Evolutionary conservation across 768 basidiomycete genomes (phyloP).

Genomic region (Scleroderma bovista): DNA sequence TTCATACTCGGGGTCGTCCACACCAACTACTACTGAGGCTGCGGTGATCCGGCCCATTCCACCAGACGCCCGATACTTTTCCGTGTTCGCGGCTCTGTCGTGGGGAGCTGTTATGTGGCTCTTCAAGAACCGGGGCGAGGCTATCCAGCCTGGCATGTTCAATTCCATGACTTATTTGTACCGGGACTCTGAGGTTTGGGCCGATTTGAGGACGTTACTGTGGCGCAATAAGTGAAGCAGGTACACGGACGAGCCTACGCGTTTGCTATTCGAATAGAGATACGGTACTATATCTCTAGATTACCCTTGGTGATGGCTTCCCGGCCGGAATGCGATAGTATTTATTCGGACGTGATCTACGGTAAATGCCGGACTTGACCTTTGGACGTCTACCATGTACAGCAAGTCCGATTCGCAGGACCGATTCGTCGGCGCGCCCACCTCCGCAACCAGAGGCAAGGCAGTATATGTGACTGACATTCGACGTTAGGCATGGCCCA

Average conservation of each 20-base stretch:
- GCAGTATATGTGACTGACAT: no score
- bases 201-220: neutral
- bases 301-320: no score
- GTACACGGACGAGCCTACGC: neutral
- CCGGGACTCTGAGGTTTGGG: slow-evolving; percentile 56
- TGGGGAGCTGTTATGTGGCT: slow-evolving; percentile 73
- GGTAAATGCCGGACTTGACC: no score
- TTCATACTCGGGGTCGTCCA: slow-evolving; percentile 43
- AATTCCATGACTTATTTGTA: slow-evolving; percentile 96
- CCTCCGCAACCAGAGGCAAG: no score
- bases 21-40: slow-evolving; percentile 16
- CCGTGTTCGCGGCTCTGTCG: slow-evolving; percentile 73
- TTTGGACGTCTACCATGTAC: no score
- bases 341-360: no score
- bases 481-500: no score
- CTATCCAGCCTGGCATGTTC: slow-evolving; percentile 97
- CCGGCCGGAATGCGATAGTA: no score
- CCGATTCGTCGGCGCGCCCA: no score
- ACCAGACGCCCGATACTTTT: slow-evolving; percentile 78
- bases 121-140: slow-evolving; percentile 18
- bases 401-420: no score
- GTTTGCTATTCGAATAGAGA: neutral
- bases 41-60: slow-evolving; percentile 64
- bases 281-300: no score
- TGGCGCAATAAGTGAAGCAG: neutral